A percentile compares a stretch with the other conserved stretches of the same genome.
phyloP scores from a whole-genome alignment of 352 stramenopile genomes.

The Pythium plurisporium region DNA sequence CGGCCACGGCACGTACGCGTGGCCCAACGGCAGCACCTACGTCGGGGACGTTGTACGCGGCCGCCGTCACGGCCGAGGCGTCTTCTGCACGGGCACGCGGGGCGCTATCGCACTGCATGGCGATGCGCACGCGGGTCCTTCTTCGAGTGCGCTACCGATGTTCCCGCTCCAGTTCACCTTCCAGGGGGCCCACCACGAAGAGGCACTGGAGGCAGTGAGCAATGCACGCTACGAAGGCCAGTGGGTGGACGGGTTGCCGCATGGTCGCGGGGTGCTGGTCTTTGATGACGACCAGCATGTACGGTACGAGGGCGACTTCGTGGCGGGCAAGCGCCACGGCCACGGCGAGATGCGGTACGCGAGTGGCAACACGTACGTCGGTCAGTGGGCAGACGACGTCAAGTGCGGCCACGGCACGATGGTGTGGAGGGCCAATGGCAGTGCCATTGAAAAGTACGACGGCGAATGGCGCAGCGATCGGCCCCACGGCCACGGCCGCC shows the following conservation, averaged over 20 bases:
- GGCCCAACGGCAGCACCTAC: slow-evolving; percentile 83
- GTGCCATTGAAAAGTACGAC: slow-evolving; percentile 55
- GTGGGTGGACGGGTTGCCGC: slow-evolving; percentile 64
- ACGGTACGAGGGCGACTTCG: slow-evolving; percentile 56
- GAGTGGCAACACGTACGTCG: slow-evolving; percentile 58
- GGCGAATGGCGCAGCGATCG: slow-evolving; percentile 69
- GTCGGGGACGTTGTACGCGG: slow-evolving; percentile 60
- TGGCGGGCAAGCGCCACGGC: slow-evolving; percentile 45
- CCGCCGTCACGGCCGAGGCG: slow-evolving; percentile 69
- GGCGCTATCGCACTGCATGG: slow-evolving; percentile 10
- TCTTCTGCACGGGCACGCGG: slow-evolving; percentile 42
- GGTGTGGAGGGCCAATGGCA: slow-evolving; percentile 47
- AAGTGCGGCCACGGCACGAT: slow-evolving; percentile 79
- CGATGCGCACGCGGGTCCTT: neutral
- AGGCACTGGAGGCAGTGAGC: slow-evolving; percentile 28
- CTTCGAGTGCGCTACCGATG: neutral
- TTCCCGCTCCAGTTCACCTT: slow-evolving; percentile 33
- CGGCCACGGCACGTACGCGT: slow-evolving; percentile 59
- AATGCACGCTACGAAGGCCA: slow-evolving; percentile 73
- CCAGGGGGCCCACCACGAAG: neutral
- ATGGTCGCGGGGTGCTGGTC: slow-evolving; percentile 64
- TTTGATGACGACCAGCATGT: slow-evolving; percentile 62
- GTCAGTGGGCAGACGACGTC: slow-evolving; percentile 61
- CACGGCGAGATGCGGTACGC: slow-evolving; percentile 65
- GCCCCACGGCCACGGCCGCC: slow-evolving; percentile 71